A percentile compares a stretch with the other conserved stretches of the same genome.
Conservation (phyloP, 352 stramenopile genomes). For the Blastocystis sp. region DNA sequence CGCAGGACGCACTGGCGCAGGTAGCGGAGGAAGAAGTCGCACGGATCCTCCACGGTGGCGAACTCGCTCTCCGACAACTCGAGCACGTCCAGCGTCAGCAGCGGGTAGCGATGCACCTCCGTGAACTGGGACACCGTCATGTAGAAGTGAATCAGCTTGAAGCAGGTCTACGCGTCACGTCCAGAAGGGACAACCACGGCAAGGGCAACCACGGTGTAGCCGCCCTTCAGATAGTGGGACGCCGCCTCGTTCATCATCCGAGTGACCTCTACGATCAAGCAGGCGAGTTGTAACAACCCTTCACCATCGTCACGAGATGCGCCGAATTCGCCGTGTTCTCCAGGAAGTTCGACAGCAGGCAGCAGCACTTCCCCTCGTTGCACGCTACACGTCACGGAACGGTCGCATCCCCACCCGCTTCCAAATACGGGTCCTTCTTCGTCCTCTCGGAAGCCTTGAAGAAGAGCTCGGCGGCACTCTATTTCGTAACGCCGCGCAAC, state of each 20-base stretch:
- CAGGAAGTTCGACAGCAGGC: constrained; percentile 31
- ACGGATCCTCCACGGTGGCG: not conserved
- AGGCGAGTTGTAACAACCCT: not conserved
- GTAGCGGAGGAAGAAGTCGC: not conserved
- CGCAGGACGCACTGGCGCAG: not conserved
- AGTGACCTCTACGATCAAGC: constrained; percentile 2
- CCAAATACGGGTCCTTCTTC: constrained; percentile 38
- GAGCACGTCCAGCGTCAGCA: not conserved
- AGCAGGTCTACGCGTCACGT: not conserved
- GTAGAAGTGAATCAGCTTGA: constrained; percentile 45
- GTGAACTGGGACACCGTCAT: not conserved
- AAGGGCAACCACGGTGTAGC: not conserved
- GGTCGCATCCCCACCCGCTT: not conserved
- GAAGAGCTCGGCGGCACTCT: constrained; percentile 18
- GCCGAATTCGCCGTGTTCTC: constrained; percentile 5
- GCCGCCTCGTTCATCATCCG: constrained; percentile 41
- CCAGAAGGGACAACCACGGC: not conserved
- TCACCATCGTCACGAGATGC: constrained; percentile 24
- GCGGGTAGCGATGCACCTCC: not conserved
- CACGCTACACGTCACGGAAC: not conserved
- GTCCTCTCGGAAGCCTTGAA: not conserved
- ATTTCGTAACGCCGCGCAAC: not conserved
- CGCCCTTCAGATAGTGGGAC: constrained; percentile 4
- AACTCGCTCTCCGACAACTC: not conserved
- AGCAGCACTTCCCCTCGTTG: constrained; percentile 55